Conservation (phyloP, 495 filamentous ascomycete genomes). For the Lichenothelia convexa region DNA sequence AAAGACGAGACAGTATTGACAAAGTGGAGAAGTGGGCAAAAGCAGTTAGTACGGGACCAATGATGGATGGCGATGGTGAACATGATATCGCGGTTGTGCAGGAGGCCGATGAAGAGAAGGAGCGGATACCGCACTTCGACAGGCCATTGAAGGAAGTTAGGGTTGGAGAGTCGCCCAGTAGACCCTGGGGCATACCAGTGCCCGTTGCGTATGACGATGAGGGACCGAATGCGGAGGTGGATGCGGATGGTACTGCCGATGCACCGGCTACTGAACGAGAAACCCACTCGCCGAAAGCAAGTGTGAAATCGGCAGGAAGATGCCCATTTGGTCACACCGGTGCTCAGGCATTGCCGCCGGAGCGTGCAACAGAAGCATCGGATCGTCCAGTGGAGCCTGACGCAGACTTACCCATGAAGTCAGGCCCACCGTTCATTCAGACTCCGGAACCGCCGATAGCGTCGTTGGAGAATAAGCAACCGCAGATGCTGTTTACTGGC, state of each 20-base stretch:
- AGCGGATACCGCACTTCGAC: constrained; percentile 50
- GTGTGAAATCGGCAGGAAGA: constrained; percentile 16
- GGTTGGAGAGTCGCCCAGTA: constrained; percentile 73
- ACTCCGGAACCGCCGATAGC: neutral
- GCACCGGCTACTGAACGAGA: neutral
- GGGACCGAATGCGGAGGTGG: constrained; percentile 19
- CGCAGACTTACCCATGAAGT: no score
- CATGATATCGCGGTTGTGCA: constrained; percentile 17
- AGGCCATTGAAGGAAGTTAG: constrained; percentile 64
- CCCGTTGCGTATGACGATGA: constrained; percentile 32
- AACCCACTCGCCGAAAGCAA: neutral
- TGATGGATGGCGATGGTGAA: constrained; percentile 23
- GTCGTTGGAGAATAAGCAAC: constrained; percentile 9
- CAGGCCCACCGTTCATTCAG: neutral
- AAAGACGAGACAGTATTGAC: constrained; percentile 29
- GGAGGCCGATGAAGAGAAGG: constrained; percentile 24
- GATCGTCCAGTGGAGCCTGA: neutral
- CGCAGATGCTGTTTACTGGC: constrained; percentile 64
- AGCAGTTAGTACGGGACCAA: constrained; percentile 34
- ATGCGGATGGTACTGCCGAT: constrained; percentile 13
- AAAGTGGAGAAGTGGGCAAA: constrained; percentile 69
- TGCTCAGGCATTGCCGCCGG: neutral
- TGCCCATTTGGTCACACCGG: constrained; percentile 27
- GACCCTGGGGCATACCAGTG: constrained; percentile 78
- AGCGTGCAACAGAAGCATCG: neutral